Evolutionary conservation across 306 rosid species (phyloP).

Genomic region (Urtica urens): DNA sequence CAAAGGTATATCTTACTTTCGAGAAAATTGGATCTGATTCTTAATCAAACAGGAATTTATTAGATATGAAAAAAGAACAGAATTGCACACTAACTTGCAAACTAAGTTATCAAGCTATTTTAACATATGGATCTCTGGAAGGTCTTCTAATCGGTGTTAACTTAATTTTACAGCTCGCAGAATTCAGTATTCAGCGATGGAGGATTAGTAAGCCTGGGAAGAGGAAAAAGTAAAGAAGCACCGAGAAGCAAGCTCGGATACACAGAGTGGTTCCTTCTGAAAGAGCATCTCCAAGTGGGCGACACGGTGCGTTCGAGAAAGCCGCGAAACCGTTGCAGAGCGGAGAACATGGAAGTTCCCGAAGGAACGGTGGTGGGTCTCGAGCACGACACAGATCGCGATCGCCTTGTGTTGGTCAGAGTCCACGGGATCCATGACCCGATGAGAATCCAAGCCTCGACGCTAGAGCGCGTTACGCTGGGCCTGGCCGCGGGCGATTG

Average conservation of each 20-base stretch:
- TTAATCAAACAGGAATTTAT: no score
- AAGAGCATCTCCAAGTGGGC: slow-evolving; percentile 75
- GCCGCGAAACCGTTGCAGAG: slow-evolving; percentile 47
- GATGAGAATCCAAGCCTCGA: slow-evolving; percentile 41
- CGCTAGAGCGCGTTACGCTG: slow-evolving; percentile 60
- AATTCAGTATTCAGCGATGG: slow-evolving; percentile 38
- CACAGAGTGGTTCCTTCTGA: slow-evolving; percentile 69
- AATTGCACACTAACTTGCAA: no score
- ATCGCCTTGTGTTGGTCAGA: slow-evolving; percentile 55
- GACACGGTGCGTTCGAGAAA: slow-evolving; percentile 82
- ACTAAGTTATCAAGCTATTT: no score
- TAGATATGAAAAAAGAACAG: no score
- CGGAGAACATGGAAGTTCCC: slow-evolving; percentile 63
- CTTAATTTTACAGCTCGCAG: slow-evolving; percentile 45
- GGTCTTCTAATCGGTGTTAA: slow-evolving; percentile 11
- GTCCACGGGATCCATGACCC: slow-evolving; percentile 83
- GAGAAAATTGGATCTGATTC: no score
- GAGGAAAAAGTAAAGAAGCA: slow-evolving; percentile 34
- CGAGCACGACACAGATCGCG: slow-evolving; percentile 38
- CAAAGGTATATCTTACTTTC: no score
- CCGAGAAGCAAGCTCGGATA: slow-evolving; percentile 27
- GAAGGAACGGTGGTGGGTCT: slow-evolving; percentile 78
- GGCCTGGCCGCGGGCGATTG: slow-evolving; percentile 81
- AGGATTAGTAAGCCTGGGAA: slow-evolving; percentile 52
- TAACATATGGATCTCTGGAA: no score